Percentiles rank a stretch among this genome's conserved stretches.
Conservation (phyloP, 106 monocot species). For the Acorus calamus region DNA sequence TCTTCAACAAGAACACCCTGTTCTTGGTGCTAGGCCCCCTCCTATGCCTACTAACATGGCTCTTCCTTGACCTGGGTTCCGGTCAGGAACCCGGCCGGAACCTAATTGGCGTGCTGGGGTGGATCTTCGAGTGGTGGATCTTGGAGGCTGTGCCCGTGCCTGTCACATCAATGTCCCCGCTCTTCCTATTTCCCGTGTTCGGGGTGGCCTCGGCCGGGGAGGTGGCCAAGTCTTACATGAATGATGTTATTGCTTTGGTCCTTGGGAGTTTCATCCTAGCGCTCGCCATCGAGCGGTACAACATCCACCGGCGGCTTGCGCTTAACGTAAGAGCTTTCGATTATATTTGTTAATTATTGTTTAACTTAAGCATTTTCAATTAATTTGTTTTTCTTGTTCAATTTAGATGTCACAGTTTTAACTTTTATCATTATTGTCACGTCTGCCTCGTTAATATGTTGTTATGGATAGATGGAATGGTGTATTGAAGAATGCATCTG, state of each 20-base stretch:
- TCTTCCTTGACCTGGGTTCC: slow-evolving; percentile 34
- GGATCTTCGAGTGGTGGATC: slow-evolving; percentile 94
- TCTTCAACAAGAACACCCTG: slow-evolving; percentile 32
- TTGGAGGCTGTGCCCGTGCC: slow-evolving; percentile 84
- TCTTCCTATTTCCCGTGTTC: slow-evolving; percentile 83
- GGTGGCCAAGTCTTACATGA: slow-evolving; percentile 90
- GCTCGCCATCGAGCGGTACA: slow-evolving; percentile 84
- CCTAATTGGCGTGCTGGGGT: slow-evolving; percentile 73
- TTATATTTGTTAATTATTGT: not conserved
- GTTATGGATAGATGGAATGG: too few relatives aligned
- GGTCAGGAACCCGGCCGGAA: slow-evolving; percentile 36
- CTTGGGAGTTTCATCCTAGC: slow-evolving; percentile 97
- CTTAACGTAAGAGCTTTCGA: slow-evolving; percentile 34
- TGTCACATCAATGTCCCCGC: slow-evolving; percentile 76
- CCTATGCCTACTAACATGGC: slow-evolving; percentile 33
- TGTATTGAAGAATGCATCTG: too few relatives aligned
- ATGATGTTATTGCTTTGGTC: slow-evolving; percentile 83
- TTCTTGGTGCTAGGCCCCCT: slow-evolving; percentile 49
- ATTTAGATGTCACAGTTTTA: too few relatives aligned
- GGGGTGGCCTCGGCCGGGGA: slow-evolving; percentile 47
- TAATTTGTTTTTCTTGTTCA: too few relatives aligned
- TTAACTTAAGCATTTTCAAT: not conserved
- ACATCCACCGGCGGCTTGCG: slow-evolving; percentile 84
- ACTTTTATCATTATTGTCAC: too few relatives aligned
- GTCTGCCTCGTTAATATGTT: too few relatives aligned